Conservation (phyloP, 2,329 filamentous ascomycete species). For the Botrytis fragariae region DNA sequence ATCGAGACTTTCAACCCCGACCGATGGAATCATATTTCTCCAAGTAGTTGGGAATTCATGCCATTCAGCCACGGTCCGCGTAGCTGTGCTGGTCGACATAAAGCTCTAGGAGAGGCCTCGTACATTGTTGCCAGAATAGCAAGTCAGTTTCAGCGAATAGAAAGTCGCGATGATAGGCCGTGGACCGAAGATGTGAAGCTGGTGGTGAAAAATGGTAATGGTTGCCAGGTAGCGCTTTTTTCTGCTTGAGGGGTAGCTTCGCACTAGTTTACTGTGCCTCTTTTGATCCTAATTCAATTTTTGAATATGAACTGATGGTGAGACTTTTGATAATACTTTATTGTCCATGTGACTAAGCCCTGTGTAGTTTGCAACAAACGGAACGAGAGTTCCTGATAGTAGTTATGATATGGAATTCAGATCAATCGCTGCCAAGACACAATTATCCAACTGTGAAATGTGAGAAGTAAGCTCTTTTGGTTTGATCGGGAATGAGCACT, state of each 20-base stretch:
- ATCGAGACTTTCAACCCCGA: slow-evolving; percentile 70
- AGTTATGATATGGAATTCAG: too few relatives aligned
- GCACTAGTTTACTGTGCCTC: neutral
- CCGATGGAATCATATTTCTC: slow-evolving; percentile 61
- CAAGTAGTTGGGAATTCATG: slow-evolving; percentile 63
- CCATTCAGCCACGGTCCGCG: slow-evolving; percentile 69
- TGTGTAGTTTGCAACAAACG: neutral
- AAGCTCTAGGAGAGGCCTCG: slow-evolving; percentile 24
- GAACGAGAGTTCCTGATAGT: too few relatives aligned
- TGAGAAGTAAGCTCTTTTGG: neutral
- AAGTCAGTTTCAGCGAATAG: slow-evolving; percentile 20
- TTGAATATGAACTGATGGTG: rapidly evolving
- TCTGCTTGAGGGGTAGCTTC: neutral
- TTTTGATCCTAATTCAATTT: rapidly evolving
- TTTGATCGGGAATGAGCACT: neutral
- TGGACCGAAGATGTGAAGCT: slow-evolving; percentile 20
- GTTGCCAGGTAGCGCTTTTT: slow-evolving; percentile 2
- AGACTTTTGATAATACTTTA: neutral
- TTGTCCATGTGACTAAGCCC: neutral
- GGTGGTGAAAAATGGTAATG: slow-evolving; percentile 19
- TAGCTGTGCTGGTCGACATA: slow-evolving; percentile 59
- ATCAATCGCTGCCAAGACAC: neutral
- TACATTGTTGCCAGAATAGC: slow-evolving; percentile 24
- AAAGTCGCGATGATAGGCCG: slow-evolving; percentile 13
- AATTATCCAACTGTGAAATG: neutral